Percentiles rank a stretch among this genome's conserved stretches.
Evolutionary conservation across 306 rosid species (phyloP).

Genomic region (Vigna trinervia): DNA sequence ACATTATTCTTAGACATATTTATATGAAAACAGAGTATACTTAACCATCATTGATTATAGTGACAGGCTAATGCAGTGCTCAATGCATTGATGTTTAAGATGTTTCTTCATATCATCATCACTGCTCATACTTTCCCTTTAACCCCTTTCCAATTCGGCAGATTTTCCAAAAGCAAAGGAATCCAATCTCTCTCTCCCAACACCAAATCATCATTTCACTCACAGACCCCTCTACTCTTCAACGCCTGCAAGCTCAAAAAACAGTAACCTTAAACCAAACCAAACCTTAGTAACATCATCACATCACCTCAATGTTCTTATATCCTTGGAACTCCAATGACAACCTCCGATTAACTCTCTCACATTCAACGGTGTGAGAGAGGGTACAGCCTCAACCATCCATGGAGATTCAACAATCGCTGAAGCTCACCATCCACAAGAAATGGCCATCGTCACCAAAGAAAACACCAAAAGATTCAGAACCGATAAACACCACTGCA

Average conservation of each 20-base stretch:
- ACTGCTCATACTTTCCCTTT: constrained; percentile 27
- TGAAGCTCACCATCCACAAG: constrained; percentile 54
- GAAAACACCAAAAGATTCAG: constrained; percentile 29
- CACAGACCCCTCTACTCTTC: constrained; percentile 11
- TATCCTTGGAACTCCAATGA: background rate
- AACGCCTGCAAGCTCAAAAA: background rate
- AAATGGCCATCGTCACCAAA: constrained; percentile 40
- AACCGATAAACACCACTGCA: background rate
- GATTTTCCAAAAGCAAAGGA: constrained; percentile 52
- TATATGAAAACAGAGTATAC: background rate
- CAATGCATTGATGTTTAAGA: background rate
- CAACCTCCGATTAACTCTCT: background rate
- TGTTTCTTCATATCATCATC: constrained; percentile 6
- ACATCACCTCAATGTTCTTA: background rate
- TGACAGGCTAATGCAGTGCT: background rate
- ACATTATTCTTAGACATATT: no score
- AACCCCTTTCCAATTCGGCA: constrained; percentile 5
- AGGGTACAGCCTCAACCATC: background rate
- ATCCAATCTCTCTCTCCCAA: constrained; percentile 46
- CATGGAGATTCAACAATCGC: constrained; percentile 73
- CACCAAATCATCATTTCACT: constrained; percentile 39
- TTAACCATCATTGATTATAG: background rate
- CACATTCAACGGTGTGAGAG: background rate
- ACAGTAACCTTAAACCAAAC: background rate
- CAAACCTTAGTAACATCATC: background rate